Conservation (phyloP, 2,329 filamentous ascomycete genomes). For the Fusarium sublunatum region DNA sequence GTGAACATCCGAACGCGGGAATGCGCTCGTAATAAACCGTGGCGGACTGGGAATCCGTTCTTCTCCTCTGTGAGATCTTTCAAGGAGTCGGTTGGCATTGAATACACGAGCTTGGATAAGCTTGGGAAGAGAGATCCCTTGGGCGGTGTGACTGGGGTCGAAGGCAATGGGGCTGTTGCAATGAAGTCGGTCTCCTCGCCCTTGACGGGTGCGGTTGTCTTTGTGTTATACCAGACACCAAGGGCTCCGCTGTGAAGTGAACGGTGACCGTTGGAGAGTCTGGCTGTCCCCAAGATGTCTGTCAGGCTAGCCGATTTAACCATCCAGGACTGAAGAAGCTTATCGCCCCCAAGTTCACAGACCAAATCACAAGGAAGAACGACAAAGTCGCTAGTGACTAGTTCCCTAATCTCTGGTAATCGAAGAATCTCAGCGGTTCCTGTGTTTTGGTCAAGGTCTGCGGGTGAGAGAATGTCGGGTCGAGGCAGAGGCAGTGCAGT, state of each 20-base stretch:
- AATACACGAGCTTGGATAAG: slow-evolving; percentile 83
- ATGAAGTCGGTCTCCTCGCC: slow-evolving; percentile 94
- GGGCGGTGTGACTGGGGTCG: slow-evolving; percentile 57
- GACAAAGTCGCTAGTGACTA: slow-evolving; percentile 86
- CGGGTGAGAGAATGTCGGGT: slow-evolving; percentile 80
- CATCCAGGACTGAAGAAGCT: slow-evolving; percentile 92
- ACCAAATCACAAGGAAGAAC: slow-evolving; percentile 93
- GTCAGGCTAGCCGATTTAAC: slow-evolving; percentile 78
- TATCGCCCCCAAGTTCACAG: slow-evolving; percentile 86
- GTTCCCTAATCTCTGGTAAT: slow-evolving; percentile 81
- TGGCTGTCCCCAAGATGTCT: slow-evolving; percentile 65
- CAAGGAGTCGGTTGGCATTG: slow-evolving; percentile 87
- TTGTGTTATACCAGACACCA: slow-evolving; percentile 91
- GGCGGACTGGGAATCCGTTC: slow-evolving; percentile 78
- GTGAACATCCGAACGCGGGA: slow-evolving; percentile 83
- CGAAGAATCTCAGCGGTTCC: slow-evolving; percentile 91
- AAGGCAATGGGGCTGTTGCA: slow-evolving; percentile 75
- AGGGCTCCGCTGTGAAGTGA: slow-evolving; percentile 77
- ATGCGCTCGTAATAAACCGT: slow-evolving; percentile 79
- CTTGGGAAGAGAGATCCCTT: slow-evolving; percentile 73
- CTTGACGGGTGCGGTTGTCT: slow-evolving; percentile 79
- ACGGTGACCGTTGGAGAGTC: slow-evolving; percentile 53
- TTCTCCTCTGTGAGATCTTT: slow-evolving; percentile 84
- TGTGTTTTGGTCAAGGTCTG: slow-evolving; percentile 81
- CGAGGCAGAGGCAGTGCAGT: slow-evolving; percentile 78